Conservation (phyloP, 1,284 basidiomycete genomes). For the Leccinum griseonigrum region DNA sequence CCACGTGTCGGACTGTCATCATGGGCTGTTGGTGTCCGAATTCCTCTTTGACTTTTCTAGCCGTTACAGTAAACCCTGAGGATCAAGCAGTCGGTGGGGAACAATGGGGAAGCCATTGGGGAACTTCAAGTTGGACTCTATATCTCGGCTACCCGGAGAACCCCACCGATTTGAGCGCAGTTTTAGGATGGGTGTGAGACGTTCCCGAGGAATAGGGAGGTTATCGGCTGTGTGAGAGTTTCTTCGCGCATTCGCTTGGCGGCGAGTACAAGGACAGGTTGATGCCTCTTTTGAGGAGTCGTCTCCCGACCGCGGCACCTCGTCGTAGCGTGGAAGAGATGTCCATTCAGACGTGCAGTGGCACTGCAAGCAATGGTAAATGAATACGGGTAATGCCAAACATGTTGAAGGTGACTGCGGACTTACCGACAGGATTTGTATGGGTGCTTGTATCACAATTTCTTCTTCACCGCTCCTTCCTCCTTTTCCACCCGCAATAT, state of each 20-base stretch:
- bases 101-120: too few relatives aligned
- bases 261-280: slow-evolving; percentile 41
- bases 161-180: slow-evolving; percentile 26
- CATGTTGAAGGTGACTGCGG: neutral
- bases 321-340: slow-evolving; percentile 69
- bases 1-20: too few relatives aligned
- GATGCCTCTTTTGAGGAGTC: slow-evolving; percentile 34
- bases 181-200: slow-evolving; percentile 33
- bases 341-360: slow-evolving; percentile 78
- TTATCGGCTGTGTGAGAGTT: neutral
- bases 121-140: too few relatives aligned
- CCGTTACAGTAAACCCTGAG: too few relatives aligned
- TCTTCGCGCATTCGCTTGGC: slow-evolving; percentile 6
- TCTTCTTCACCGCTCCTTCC: slow-evolving; percentile 71
- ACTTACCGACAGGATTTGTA: slow-evolving; percentile 77
- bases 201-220: slow-evolving; percentile 14
- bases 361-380: slow-evolving; percentile 46
- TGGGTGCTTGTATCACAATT: slow-evolving; percentile 84
- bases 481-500: slow-evolving; percentile 84
- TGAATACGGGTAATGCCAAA: neutral
- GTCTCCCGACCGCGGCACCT: slow-evolving; percentile 32
- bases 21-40: too few relatives aligned
- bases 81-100: too few relatives aligned
- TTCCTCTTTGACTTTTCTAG: too few relatives aligned
- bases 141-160: too few relatives aligned